These are phyloP conservation scores for Quercus agrifolia DNA, from an alignment of 306 rosid species.

Conservation along the genomic window DNA sequence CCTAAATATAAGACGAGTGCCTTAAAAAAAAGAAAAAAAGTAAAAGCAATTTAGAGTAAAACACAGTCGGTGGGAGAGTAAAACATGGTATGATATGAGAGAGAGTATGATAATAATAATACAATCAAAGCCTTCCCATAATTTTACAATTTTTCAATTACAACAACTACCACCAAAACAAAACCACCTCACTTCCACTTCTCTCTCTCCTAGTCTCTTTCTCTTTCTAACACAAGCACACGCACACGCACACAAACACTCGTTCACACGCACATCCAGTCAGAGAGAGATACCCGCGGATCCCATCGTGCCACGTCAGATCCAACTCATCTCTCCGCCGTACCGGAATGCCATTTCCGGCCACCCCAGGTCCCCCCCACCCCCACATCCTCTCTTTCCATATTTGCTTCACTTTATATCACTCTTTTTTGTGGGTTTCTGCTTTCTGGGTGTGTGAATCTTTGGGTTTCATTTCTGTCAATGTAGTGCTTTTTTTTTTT, in stretches of 20 bases:
- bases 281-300: not conserved
- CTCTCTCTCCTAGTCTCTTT: not conserved
- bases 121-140: too few relatives aligned
- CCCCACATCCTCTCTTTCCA: constrained; percentile 1
- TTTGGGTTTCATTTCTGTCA: not conserved
- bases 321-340: constrained; percentile 6
- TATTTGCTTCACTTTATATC: constrained; percentile 15
- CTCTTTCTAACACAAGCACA: not conserved
- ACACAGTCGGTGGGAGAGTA: too few relatives aligned
- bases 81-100: too few relatives aligned
- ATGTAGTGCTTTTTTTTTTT: not conserved
- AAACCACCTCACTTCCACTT: not conserved
- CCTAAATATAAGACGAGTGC: too few relatives aligned
- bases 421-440: constrained; percentile 1
- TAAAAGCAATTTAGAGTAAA: too few relatives aligned
- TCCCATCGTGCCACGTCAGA: constrained; percentile 23
- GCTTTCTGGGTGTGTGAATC: not conserved
- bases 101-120: too few relatives aligned
- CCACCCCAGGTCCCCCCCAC: constrained; percentile 12
- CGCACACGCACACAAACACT: not conserved
- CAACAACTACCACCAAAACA: not conserved
- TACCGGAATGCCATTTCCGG: constrained; percentile 23
- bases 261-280: not conserved
- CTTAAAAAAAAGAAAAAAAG: too few relatives aligned
- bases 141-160: not conserved